phyloP scores from a whole-genome alignment of 2,329 filamentous ascomycete species.

The Fusarium stilboides region DNA sequence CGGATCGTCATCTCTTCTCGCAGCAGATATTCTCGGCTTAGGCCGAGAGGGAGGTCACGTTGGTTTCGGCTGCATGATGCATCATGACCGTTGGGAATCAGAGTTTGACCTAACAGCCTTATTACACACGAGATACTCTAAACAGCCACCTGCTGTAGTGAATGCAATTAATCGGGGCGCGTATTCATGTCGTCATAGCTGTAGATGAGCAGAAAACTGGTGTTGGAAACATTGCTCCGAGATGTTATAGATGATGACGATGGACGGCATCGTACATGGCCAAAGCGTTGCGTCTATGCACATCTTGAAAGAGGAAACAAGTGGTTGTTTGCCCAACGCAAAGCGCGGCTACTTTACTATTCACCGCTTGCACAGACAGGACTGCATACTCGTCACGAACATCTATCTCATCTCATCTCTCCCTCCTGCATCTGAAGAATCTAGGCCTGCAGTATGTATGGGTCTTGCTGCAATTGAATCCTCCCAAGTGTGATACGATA shows the following conservation, averaged over 20 bases:
- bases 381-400: slow-evolving; percentile 18
- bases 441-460: slow-evolving; percentile 3
- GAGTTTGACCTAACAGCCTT: slow-evolving; percentile 29
- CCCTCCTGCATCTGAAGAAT: neutral
- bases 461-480: slow-evolving; percentile 4
- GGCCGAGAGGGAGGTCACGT: neutral
- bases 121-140: slow-evolving; percentile 19
- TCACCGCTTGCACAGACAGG: slow-evolving; percentile 1
- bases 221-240: neutral
- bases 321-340: slow-evolving; percentile 17
- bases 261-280: neutral
- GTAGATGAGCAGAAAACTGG: neutral
- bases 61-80: slow-evolving; percentile 7
- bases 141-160: neutral
- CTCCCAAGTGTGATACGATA: neutral
- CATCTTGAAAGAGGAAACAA: neutral
- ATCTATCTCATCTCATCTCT: slow-evolving; percentile 9
- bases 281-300: slow-evolving; percentile 23
- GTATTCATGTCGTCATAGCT: slow-evolving; percentile 7
- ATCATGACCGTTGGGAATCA: slow-evolving; percentile 7
- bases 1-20: slow-evolving; percentile 45
- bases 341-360: slow-evolving; percentile 36
- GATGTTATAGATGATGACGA: slow-evolving; percentile 3
- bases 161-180: neutral
- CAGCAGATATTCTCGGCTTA: slow-evolving; percentile 11